Percentiles rank a stretch among this genome's conserved stretches.
Evolutionary conservation across 768 basidiomycete species (phyloP).

Genomic region (Arthromyces matolae): DNA sequence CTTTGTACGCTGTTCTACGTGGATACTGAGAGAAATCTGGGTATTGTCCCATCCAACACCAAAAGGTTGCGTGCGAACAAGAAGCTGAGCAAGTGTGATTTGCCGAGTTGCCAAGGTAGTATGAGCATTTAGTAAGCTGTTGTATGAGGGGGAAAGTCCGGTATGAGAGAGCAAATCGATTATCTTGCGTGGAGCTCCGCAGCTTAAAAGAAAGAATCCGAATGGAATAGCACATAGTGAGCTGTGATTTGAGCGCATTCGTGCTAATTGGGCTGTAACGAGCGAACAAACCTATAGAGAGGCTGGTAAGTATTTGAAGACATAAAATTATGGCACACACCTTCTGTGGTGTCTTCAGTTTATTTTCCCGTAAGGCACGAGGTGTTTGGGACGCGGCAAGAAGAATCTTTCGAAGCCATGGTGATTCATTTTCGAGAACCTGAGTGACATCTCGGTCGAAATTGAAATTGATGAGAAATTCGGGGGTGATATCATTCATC

Average conservation of each 20-base stretch:
- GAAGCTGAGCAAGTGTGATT: not conserved
- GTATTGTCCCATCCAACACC: not conserved
- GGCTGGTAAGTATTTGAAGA: too few species aligned
- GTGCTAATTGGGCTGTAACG: not conserved
- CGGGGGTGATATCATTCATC: too few species aligned
- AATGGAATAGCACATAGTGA: not conserved
- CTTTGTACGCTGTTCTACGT: not conserved
- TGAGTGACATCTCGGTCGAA: too few species aligned
- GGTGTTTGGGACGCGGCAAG: conserved; percentile 1
- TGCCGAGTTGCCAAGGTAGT: not conserved
- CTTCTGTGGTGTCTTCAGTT: not conserved
- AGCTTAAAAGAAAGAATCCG: not conserved
- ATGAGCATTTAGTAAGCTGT: not conserved
- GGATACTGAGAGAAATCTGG: not conserved
- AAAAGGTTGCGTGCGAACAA: too few species aligned
- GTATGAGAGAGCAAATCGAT: not conserved
- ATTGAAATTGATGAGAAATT: too few species aligned
- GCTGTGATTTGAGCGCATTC: not conserved
- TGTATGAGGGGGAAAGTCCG: not conserved
- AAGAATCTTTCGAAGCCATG: conserved; percentile 1
- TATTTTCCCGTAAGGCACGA: not conserved
- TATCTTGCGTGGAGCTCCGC: not conserved
- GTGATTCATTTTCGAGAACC: not conserved
- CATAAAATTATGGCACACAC: too few species aligned
- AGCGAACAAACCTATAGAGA: too few species aligned